Conservation (phyloP, 2,329 filamentous ascomycete genomes). For the Ceratocystis alfenasii region DNA sequence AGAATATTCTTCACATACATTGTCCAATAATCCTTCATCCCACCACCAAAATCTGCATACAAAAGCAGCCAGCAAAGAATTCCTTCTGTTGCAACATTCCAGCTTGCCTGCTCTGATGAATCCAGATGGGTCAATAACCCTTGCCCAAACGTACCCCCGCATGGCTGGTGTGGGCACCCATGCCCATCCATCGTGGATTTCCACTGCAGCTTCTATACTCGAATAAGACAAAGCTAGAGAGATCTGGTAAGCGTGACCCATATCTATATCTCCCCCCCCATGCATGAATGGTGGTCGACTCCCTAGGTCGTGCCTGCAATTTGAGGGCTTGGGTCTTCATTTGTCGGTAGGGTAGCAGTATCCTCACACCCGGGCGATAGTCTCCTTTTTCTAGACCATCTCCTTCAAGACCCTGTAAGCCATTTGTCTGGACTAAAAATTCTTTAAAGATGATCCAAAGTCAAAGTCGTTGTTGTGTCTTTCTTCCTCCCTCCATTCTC, state of each 20-base stretch:
- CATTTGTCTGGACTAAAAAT: not conserved
- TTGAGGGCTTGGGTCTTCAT: not conserved
- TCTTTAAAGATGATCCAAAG: not conserved
- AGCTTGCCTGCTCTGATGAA: not conserved
- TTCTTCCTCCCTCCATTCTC: not conserved
- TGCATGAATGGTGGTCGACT: not conserved
- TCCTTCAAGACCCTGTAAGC: not conserved
- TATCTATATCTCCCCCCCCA: not conserved
- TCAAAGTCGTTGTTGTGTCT: not conserved
- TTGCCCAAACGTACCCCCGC: not conserved
- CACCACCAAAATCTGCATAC: no score
- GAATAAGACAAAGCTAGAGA: not conserved
- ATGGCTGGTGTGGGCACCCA: not conserved
- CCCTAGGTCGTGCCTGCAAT: not conserved
- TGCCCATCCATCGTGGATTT: not conserved
- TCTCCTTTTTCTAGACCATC: not conserved
- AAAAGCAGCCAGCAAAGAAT: no score
- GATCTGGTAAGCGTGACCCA: not conserved
- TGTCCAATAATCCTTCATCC: no score
- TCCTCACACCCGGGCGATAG: not conserved
- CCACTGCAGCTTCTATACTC: not conserved
- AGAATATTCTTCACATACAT: not conserved
- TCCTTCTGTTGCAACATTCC: not conserved
- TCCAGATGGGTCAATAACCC: not conserved
- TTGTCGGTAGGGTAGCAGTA: constrained; percentile 1